phyloP scores from a whole-genome alignment of 139 green algal species.

The Raphidocelis subcapitata region DNA sequence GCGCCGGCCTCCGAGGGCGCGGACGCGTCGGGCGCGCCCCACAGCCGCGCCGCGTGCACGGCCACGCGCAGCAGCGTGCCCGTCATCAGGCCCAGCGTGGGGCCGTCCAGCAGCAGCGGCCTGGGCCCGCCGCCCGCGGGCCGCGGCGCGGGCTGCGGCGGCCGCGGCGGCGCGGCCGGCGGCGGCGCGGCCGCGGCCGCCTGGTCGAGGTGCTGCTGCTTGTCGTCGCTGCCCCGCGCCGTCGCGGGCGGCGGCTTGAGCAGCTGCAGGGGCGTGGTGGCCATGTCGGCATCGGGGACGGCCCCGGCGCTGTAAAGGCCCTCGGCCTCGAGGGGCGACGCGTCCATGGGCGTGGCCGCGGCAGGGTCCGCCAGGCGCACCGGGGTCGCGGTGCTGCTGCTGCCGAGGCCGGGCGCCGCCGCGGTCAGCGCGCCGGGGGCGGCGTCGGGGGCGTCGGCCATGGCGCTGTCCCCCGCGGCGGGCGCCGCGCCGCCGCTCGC shows the following conservation, averaged over 20 bases:
- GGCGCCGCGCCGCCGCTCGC: neutral
- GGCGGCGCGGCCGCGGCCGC: neutral
- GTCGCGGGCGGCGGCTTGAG: no score
- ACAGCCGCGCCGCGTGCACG: slow-evolving; percentile 22
- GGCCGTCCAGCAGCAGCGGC: neutral
- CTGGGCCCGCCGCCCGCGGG: neutral
- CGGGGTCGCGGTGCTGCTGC: no score
- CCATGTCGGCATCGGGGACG: no score
- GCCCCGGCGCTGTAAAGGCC: no score
- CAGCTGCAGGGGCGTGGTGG: no score
- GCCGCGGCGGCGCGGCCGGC: slow-evolving; percentile 8
- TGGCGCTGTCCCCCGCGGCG: neutral
- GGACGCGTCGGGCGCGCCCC: slow-evolving; percentile 1
- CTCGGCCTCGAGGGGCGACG: no score
- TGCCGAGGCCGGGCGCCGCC: neutral
- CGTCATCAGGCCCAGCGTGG: slow-evolving; percentile 11
- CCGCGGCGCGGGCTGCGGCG: neutral
- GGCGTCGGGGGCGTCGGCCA: neutral
- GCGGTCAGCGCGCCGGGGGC: neutral
- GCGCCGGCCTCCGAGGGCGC: neutral
- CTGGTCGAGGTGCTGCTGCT: slow-evolving; percentile 2
- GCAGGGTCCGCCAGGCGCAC: no score
- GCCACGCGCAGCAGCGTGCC: slow-evolving; percentile 23
- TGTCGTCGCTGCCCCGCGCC: no score
- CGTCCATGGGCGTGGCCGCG: no score